These are phyloP conservation scores for Alternaria panax DNA, from an alignment of 2,329 filamentous ascomycete genomes.

Conservation along the genomic window DNA sequence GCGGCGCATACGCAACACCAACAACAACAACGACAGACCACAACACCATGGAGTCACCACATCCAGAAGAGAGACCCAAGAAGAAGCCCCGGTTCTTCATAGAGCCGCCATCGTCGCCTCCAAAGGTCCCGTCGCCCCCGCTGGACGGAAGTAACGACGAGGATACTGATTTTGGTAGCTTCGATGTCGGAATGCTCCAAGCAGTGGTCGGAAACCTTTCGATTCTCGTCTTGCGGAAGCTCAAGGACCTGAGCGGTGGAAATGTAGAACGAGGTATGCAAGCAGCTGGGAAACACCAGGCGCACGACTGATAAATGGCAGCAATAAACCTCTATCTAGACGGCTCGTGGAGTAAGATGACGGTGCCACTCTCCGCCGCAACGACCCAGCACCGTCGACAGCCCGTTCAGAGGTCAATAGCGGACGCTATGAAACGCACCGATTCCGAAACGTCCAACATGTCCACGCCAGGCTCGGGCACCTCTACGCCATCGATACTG, in stretches of 20 bases:
- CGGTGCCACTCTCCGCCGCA: slow-evolving; percentile 18
- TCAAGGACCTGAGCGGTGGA: slow-evolving; percentile 60
- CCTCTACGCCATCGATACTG: slow-evolving; percentile 30
- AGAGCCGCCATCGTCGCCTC: slow-evolving; percentile 59
- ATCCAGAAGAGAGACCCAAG: slow-evolving; percentile 61
- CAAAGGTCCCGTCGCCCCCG: slow-evolving; percentile 35
- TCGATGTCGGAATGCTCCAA: slow-evolving; percentile 63
- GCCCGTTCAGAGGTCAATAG: slow-evolving; percentile 33
- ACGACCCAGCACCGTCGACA: slow-evolving; percentile 27
- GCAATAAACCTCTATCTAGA: slow-evolving; percentile 72
- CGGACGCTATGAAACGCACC: slow-evolving; percentile 32
- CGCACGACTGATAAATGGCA: slow-evolving; percentile 24
- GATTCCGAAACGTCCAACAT: slow-evolving; percentile 35
- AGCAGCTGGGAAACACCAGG: neutral
- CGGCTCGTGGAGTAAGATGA: slow-evolving; percentile 64
- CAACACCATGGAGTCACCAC: slow-evolving; percentile 48
- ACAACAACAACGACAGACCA: slow-evolving; percentile 6
- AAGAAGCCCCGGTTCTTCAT: slow-evolving; percentile 71
- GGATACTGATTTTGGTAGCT: slow-evolving; percentile 45
- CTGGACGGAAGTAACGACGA: slow-evolving; percentile 19
- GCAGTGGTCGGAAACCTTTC: slow-evolving; percentile 66
- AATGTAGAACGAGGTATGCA: slow-evolving; percentile 60
- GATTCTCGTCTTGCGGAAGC: slow-evolving; percentile 53
- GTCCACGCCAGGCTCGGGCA: slow-evolving; percentile 31
- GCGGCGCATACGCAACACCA: slow-evolving; percentile 2